phyloP scores from a whole-genome alignment of 2,329 filamentous ascomycete species.

The Sclerotinia spermophila region DNA sequence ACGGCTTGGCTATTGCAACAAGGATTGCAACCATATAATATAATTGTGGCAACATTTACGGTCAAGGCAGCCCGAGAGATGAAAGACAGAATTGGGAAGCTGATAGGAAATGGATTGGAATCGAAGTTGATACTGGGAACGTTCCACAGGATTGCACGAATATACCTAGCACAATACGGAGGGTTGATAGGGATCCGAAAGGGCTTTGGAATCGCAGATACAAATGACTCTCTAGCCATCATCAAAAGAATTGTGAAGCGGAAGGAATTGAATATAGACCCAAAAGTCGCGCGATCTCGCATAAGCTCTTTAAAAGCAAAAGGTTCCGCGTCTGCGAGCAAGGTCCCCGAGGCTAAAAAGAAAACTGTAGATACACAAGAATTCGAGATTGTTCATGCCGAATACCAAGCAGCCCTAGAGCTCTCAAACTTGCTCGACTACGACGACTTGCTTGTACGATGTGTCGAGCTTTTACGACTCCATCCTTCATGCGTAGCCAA shows the following conservation, averaged over 20 bases:
- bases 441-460: conserved; percentile 83
- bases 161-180: conserved; percentile 82
- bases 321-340: conserved; percentile 38
- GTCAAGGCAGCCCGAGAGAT: conserved; percentile 94
- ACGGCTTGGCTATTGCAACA: conserved; percentile 83
- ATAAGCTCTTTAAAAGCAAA: conserved; percentile 68
- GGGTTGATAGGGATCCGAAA: conserved; percentile 75
- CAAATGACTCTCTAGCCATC: conserved; percentile 73
- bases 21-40: conserved; percentile 74
- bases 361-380: conserved; percentile 55
- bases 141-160: conserved; percentile 87
- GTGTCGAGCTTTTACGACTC: conserved; percentile 70
- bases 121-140: conserved; percentile 81
- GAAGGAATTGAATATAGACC: conserved; percentile 64
- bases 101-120: conserved; percentile 75
- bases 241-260: conserved; percentile 79
- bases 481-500: conserved; percentile 82
- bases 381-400: conserved; percentile 65
- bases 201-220: conserved; percentile 89
- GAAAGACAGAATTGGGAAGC: conserved; percentile 76
- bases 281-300: conserved; percentile 65
- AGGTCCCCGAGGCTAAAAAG: conserved; percentile 10
- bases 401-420: conserved; percentile 74
- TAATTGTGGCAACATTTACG: conserved; percentile 95
- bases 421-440: conserved; percentile 86